Base-by-base conservation (phyloP, 352 stramenopile genomes). In the Phytopythium ostracodes region DNA sequence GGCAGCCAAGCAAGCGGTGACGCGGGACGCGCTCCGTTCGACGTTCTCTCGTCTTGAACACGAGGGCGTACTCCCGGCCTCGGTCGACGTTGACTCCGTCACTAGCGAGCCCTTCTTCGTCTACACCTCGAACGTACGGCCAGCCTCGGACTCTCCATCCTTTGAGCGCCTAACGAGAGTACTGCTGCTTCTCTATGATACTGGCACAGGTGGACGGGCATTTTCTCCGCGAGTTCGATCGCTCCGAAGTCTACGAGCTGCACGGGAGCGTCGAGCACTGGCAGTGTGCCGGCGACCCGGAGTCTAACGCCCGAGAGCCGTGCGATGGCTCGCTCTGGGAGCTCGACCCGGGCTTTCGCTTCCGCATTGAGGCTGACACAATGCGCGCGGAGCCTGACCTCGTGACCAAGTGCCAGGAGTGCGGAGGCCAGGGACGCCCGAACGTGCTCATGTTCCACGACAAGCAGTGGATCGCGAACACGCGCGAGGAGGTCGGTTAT, bases 381-480 rank as follows among this genome's bases (percentile, higher is more conserved):
- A 96, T 96, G 87, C 71, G 64, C 53, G 73, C 81, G 18, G 63
- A 75, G 24, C 71, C 76, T 7, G 65, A 62, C 7, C 29, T 65
- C 9, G 53, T 78, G 11, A 70, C 71, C 8, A 78, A 63, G 29
- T 93, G 82, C 62, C 73, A 25, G 10, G 59, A 75, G 12, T 97
- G 91, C 65, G 66, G 75, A 12, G 75, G 75, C 10, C 77, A 83
- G 42, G 83, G 73, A 0, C 85, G 91, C 15, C 91, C 91, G 0
- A 95, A 94, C 50, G 85, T 98, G 27, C 75, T 98, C 17, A 98
- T 98, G 91, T 98, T 98, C 61, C 77, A 88, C 40, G 91, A 98
- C 69, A 83, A 77, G 44, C 78, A 83, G 20, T 96, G 87, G 89
- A 77, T 94, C 35, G 69, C 81, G 4, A 96, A 96, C 55, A 64